Evolutionary conservation across 306 rosid genomes (phyloP).

Genomic region (Prunus mira): DNA sequence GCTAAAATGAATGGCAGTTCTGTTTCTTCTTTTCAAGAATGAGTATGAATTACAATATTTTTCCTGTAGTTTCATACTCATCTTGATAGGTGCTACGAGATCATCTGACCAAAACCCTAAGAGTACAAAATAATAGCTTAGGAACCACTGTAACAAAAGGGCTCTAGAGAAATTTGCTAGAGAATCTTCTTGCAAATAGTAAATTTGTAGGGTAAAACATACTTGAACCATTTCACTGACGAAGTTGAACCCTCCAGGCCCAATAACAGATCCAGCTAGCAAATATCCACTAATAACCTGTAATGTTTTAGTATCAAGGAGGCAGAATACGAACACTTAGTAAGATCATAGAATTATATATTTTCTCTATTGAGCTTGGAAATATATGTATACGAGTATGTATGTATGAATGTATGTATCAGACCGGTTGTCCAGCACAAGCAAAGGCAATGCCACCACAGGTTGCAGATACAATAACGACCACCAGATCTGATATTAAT

Average conservation of each 20-base stretch:
- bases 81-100: neutral
- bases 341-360: neutral
- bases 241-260: constrained; percentile 55
- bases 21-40: neutral
- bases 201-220: constrained; percentile 17
- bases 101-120: neutral
- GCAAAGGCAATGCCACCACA: constrained; percentile 66
- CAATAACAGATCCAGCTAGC: constrained; percentile 53
- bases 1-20: neutral
- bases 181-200: constrained; percentile 1
- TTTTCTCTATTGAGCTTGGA: neutral
- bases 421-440: constrained; percentile 61
- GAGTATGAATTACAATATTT: neutral
- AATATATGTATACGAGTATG: neutral
- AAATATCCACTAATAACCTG: constrained; percentile 59
- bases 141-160: neutral
- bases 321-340: constrained; percentile 6
- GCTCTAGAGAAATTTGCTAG: neutral
- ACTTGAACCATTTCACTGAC: constrained; percentile 65
- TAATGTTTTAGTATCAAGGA: constrained; percentile 13
- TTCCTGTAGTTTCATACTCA: neutral
- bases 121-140: neutral
- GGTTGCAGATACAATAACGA: constrained; percentile 56
- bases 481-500: constrained; percentile 53
- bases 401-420: constrained; percentile 7